A percentile compares a stretch with the other conserved stretches of the same genome.
These are phyloP conservation scores for Penicillium parvum DNA, from an alignment of 495 filamentous ascomycete species.

Conservation along the genomic window DNA sequence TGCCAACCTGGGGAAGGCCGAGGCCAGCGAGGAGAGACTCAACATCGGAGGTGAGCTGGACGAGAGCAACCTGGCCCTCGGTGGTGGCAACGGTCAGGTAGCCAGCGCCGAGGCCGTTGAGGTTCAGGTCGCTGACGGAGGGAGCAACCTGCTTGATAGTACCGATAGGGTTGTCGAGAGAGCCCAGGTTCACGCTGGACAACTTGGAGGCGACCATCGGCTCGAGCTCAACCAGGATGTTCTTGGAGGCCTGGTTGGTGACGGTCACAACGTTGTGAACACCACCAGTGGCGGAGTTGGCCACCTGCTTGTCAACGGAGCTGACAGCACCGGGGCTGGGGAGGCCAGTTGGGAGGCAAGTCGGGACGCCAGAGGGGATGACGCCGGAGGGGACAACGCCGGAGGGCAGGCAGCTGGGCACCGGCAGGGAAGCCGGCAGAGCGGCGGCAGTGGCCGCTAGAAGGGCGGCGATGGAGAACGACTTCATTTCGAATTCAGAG, in stretches of 20 bases:
- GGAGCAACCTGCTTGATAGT: constrained; percentile 15
- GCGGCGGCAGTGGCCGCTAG: constrained; percentile 23
- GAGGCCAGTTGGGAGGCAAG: constrained; percentile 3
- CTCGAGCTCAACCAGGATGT: constrained; percentile 19
- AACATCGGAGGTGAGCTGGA: constrained; percentile 17
- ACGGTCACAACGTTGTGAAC: constrained; percentile 17
- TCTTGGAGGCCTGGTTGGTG: constrained; percentile 15
- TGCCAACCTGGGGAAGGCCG: constrained; percentile 72
- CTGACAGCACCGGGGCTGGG: not conserved
- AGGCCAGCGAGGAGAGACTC: constrained; percentile 29
- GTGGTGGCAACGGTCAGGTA: constrained; percentile 16
- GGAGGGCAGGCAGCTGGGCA: constrained; percentile 6
- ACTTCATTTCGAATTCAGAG: constrained; percentile 25
- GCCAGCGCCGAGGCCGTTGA: constrained; percentile 6
- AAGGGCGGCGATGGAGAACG: constrained; percentile 21
- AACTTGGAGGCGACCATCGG: constrained; percentile 12
- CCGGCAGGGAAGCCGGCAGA: constrained; percentile 18
- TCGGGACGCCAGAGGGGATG: constrained; percentile 14
- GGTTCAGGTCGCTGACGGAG: constrained; percentile 10
- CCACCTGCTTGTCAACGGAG: not conserved
- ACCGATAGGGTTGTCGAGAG: constrained; percentile 14
- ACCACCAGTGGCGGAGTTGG: not conserved
- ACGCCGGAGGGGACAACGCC: constrained; percentile 4
- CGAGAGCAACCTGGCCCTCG: constrained; percentile 14
- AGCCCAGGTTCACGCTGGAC: constrained; percentile 12